Evolutionary conservation across 495 filamentous ascomycete genomes (phyloP).

Genomic region (Hypoxylon crocopeplum): DNA sequence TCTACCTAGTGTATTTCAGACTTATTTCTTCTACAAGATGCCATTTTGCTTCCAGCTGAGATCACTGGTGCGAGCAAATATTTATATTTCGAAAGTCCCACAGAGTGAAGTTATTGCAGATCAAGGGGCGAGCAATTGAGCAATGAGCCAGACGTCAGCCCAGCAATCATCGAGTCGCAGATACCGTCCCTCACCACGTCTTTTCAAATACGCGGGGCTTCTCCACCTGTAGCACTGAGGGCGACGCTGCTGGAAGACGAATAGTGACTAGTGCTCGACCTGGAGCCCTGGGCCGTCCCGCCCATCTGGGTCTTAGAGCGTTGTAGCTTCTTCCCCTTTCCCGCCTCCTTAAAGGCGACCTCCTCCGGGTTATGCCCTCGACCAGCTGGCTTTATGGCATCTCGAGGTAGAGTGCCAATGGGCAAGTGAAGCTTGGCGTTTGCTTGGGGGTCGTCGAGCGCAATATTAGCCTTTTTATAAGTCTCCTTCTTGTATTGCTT

Average conservation of each 20-base stretch:
- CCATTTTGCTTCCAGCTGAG: too few relatives aligned
- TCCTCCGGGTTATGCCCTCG: conserved; percentile 45
- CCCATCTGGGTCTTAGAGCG: conserved; percentile 2
- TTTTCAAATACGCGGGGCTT: not conserved
- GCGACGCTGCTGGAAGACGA: conserved; percentile 31
- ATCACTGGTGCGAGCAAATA: too few relatives aligned
- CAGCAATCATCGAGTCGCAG: not conserved
- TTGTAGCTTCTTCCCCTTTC: conserved; percentile 27
- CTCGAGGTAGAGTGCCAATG: conserved; percentile 43
- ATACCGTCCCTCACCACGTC: not conserved
- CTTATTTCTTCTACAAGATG: too few relatives aligned
- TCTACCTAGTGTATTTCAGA: too few relatives aligned
- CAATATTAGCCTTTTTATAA: conserved; percentile 44
- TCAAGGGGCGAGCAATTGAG: not conserved
- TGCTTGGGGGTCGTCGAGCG: conserved; percentile 37
- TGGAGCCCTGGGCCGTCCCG: conserved; percentile 13
- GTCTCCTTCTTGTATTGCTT: conserved; percentile 48
- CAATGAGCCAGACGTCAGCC: too few relatives aligned
- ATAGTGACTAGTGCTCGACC: conserved; percentile 22
- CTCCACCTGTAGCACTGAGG: conserved; percentile 6
- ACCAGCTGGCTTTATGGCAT: conserved; percentile 43
- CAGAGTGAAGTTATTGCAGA: not conserved
- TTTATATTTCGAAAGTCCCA: too few relatives aligned
- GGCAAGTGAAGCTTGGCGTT: conserved; percentile 45
- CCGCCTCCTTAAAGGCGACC: conserved; percentile 33